Evolutionary conservation across 164 flowering plant species (phyloP), one percentile per base, ranked within the genome.

Genomic region (Echeveria elegans): DNA sequence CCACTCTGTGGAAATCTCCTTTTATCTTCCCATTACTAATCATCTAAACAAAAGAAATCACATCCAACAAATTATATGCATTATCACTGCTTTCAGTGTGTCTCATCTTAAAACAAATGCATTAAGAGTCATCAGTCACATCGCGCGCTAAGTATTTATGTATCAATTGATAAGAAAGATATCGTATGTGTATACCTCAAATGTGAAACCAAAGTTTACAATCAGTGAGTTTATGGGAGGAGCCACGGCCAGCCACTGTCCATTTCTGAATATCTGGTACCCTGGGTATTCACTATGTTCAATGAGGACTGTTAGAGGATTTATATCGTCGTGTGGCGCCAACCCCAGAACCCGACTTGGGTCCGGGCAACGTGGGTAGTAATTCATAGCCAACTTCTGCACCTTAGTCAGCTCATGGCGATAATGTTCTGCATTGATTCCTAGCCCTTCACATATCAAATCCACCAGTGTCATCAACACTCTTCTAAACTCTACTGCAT

Each of bases 291-390:
- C 70, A 10, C 76, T 80, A 76, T 83, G 82, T 16, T 40, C 70
- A 12, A 83, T 74, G 23, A 82, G 26, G 29, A 23, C 58, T n/a
- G 82, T 80, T 10, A 80, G 58, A 37, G 77, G 64, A 58, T 73
- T 78, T 6, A 81, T 76, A 40, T 82, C 86, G 15, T 52, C 37
- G 24, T 82, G 86, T 15, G 56, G 68, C 26, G 76, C 72, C 48
- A 82, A 26, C 31, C 86, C 86, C 64, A 79, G 41, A 15, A 85
- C 73, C 29, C 75, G 52, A 66, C 70, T 76, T 32, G 90, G 83
- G 61, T 83, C 77, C 10, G 85, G 86, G 64, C 84, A 80, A 12
- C 79, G 72, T 2, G 84, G 82, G 52, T 80, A 81, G 67, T 82
- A 28, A 36, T 80, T 68, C 38, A 72, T 28, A 14, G 65, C 28